Evolutionary conservation across 2,329 filamentous ascomycete species (phyloP).

Genomic region (Beauveria sp.): DNA sequence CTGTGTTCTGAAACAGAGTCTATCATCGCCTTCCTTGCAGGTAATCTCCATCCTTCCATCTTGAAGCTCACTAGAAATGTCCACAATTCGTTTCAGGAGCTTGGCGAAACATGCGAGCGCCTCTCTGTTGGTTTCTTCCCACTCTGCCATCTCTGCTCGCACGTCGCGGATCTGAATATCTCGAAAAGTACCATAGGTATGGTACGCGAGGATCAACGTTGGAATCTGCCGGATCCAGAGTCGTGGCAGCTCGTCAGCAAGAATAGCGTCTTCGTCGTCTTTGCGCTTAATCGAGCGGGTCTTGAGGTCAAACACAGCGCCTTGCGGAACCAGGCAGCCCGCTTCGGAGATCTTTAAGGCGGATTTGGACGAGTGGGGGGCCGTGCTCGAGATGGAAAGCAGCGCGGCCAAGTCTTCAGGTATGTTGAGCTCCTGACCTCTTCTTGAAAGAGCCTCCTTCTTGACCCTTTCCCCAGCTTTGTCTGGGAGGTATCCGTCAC

Average conservation of each 20-base stretch:
- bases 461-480: too few relatives aligned
- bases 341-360: neutral
- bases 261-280: neutral
- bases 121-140: neutral
- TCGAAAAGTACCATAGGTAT: neutral
- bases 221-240: neutral
- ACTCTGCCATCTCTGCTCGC: neutral
- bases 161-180: neutral
- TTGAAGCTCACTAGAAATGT: neutral
- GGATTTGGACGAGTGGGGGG: neutral
- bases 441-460: too few relatives aligned
- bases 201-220: neutral
- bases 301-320: neutral
- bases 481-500: too few relatives aligned
- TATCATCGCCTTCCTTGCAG: neutral
- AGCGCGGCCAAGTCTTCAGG: neutral
- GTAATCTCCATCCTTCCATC: neutral
- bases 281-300: neutral
- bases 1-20: conserved; percentile 19
- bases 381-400: neutral
- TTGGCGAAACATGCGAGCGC: neutral
- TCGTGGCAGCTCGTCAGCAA: neutral
- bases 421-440: too few relatives aligned
- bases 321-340: neutral
- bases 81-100: neutral